Evolutionary conservation across 2,329 filamentous ascomycete genomes (phyloP), one percentile per base, ranked within the genome.

Genomic region (Fusarium paranaense): DNA sequence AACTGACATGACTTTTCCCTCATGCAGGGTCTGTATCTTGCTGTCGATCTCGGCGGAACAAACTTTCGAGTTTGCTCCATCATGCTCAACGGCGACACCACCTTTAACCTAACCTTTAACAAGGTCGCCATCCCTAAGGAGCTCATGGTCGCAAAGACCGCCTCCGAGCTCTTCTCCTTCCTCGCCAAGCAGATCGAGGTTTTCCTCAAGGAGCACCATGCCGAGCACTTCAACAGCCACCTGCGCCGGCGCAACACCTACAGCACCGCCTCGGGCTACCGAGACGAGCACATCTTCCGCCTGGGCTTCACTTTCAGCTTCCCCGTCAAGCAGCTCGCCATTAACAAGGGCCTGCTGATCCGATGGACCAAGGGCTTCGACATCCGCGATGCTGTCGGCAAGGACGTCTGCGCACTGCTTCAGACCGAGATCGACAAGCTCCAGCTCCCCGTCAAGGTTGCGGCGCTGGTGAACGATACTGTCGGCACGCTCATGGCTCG

Each of bases 231-330:
- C 79, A 88, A 92, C 78, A 87, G 90, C 71, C 89, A 95, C 82
- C 82, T 92, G 68, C 88, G 89, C 76, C 90, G 92, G 71, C 90
- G 92, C 70, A 85, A 89, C 72, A 91, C 91, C 4, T 83, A 87
- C 57, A 90, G 88, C 81, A 87, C 87, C 30, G 87, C 87, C 22
- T 86, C 89, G 59, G 90, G 90, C 32, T 91, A 87, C 80, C 86
- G 87, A 63, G 91, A 95, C 72, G 91, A 96, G 81, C 88, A 96
- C 68, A 90, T 97, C 70, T 98, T 98, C 85, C 94, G 95, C 78
- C 88, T 99, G 47, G 97, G 97, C n/a, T 99, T 99, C 85, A 99
- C 97, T 62, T 99, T 99, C 85, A 97, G 94, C 81, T 99, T 98
- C 86, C 97, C 97, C 4, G 95, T 98, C 42, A 91, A 97, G 81